These are phyloP conservation scores for Aspergillus nidulans DNA, from an alignment of 495 filamentous ascomycete genomes.

Conservation along the genomic window DNA sequence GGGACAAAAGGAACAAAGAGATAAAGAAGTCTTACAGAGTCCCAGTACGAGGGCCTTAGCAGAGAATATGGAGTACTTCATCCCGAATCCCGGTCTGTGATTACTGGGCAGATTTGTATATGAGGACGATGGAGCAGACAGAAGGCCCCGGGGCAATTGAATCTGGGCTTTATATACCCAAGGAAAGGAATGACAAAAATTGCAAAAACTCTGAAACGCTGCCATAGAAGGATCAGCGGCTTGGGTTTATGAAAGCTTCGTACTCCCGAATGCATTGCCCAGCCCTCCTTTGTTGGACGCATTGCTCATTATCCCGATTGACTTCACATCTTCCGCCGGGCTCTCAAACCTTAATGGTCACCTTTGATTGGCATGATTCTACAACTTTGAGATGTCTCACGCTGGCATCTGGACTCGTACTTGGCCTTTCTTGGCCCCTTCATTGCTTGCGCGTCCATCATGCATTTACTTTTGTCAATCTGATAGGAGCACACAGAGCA, in stretches of 20 bases:
- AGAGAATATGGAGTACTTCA: constrained; percentile 1
- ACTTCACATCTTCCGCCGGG: neutral
- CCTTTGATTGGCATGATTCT: neutral
- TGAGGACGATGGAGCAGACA: neutral
- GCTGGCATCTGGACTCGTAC: neutral
- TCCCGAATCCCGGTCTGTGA: neutral
- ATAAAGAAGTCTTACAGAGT: constrained; percentile 2
- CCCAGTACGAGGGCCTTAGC: neutral
- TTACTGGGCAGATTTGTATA: neutral
- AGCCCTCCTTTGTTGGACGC: neutral
- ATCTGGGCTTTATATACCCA: neutral
- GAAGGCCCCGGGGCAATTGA: too few species aligned
- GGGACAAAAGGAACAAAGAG: neutral
- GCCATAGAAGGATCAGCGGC: neutral
- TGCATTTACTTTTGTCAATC: neutral
- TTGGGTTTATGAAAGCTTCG: neutral
- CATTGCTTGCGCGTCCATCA: neutral
- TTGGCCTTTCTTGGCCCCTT: neutral
- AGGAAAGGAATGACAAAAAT: neutral
- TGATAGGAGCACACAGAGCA: neutral
- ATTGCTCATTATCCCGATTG: neutral
- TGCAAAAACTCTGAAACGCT: neutral
- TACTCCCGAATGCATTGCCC: neutral
- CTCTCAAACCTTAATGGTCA: neutral
- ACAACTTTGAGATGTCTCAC: neutral